Evolutionary conservation across 805 yeast species (phyloP).

Genomic region (Candida andamanensis): DNA sequence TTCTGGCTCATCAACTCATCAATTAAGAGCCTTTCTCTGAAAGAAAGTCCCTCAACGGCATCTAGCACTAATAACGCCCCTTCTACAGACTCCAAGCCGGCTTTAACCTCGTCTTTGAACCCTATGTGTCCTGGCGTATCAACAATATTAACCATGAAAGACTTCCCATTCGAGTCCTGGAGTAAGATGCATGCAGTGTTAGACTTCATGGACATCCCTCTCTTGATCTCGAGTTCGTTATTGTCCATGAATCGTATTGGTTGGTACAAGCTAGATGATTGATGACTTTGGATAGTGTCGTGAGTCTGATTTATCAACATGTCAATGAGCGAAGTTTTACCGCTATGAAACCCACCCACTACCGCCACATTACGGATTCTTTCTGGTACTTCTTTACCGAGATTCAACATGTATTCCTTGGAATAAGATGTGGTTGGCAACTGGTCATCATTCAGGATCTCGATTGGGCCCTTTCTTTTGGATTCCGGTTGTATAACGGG

Average conservation of each 20-base stretch:
- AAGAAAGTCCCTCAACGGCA: constrained; percentile 74
- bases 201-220: constrained; percentile 66
- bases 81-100: constrained; percentile 57
- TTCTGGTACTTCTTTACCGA: constrained; percentile 47
- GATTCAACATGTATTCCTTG: constrained; percentile 53
- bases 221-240: constrained; percentile 58
- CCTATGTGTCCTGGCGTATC: constrained; percentile 94
- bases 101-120: constrained; percentile 69
- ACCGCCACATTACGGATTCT: constrained; percentile 70
- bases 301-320: constrained; percentile 65
- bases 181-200: constrained; percentile 59
- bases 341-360: constrained; percentile 78
- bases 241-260: constrained; percentile 68
- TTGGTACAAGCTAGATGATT: constrained; percentile 31
- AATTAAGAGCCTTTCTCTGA: constrained; percentile 46
- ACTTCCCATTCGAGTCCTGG: constrained; percentile 45
- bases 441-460: constrained; percentile 4
- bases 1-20: constrained; percentile 47
- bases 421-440: constrained; percentile 36
- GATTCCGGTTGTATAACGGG: constrained; percentile 19
- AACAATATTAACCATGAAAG: constrained; percentile 56
- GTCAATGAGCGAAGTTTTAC: constrained; percentile 80
- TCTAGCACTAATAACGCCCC: constrained; percentile 72
- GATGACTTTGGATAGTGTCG: constrained; percentile 21
- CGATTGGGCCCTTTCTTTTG: constrained; percentile 35